Evolutionary conservation across 2,329 filamentous ascomycete species (phyloP).

Genomic region (Colletotrichum phormii): DNA sequence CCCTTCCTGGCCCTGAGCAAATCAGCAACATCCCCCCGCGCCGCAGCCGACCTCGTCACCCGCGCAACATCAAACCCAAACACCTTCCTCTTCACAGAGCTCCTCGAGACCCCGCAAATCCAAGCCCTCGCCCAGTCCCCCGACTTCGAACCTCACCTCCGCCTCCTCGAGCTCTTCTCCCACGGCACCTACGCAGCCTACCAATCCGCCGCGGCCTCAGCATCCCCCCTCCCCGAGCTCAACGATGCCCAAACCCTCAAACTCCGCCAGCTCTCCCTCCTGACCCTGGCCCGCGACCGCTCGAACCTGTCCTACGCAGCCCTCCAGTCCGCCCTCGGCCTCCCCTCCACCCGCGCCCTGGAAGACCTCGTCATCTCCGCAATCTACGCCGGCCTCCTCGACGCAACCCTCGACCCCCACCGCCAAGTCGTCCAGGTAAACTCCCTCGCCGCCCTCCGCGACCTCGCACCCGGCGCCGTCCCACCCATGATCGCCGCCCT

Average conservation of each 20-base stretch:
- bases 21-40: slow-evolving; percentile 84
- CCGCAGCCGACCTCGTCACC: slow-evolving; percentile 85
- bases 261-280: slow-evolving; percentile 89
- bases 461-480: slow-evolving; percentile 81
- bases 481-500: slow-evolving; percentile 76
- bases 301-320: slow-evolving; percentile 78
- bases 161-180: slow-evolving; percentile 87
- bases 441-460: slow-evolving; percentile 86
- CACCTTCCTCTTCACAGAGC: slow-evolving; percentile 93
- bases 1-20: slow-evolving; percentile 93
- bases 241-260: slow-evolving; percentile 81
- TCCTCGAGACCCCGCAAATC: slow-evolving; percentile 85
- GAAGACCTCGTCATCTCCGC: slow-evolving; percentile 89
- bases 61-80: slow-evolving; percentile 91
- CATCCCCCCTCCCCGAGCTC: slow-evolving; percentile 72
- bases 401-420: slow-evolving; percentile 85
- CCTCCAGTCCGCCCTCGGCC: slow-evolving; percentile 74
- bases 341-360: slow-evolving; percentile 75
- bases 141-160: slow-evolving; percentile 74
- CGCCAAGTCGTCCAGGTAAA: slow-evolving; percentile 80
- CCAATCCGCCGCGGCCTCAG: slow-evolving; percentile 45
- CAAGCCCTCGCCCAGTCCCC: slow-evolving; percentile 73
- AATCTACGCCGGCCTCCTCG: slow-evolving; percentile 86
- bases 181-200: slow-evolving; percentile 91
- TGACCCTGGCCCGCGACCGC: slow-evolving; percentile 79